Base-by-base conservation (phyloP, 1,284 basidiomycete species). In the Tilletia setariae region DNA sequence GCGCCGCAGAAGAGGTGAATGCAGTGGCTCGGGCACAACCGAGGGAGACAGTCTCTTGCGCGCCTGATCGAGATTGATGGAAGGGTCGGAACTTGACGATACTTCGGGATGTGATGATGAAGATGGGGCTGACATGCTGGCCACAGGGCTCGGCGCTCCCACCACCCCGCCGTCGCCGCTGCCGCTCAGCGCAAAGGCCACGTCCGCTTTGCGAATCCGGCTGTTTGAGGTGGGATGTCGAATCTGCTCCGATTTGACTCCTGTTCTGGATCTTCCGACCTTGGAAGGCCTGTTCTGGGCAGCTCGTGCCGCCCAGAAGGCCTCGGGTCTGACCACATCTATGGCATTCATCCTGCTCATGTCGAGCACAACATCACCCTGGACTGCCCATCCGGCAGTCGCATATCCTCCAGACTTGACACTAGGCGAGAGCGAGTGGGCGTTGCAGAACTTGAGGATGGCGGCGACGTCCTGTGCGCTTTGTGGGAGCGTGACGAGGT, bases 361-460 rank as follows among this genome's bases (percentile, higher is more conserved):
- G 84, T 94, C 92, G 76, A 94, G 83, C 74, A 94, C 88, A 67
- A 94, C 85, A 77, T 93, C 90, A 49, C 92, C 92, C 42, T 88
- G 89, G 65, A 94, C 88, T 15, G 91, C 87, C 90, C 91, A 93
- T 1, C 93, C 92, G 11, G 90, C 91, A 2, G 91, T 93, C 7
- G 91, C 92, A 79, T 90, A 93, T 0, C 93, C 92, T 19, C 92
- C 92, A 0, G 91, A 90, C 81, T 91, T 92, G 76, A 93, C 86
- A n/a, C 91, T 92, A 4, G 89, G 87, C n/a, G 89, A 89, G 2
- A 94, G 84, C 0, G 82, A 80, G 76, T 93, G 85, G 65, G 87
- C 86, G 21, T 78, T 81, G 78, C 92, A 93, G 82, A 93, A 77
- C 59, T 76, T 74, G 74, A 79, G 70, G 11, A 71, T 63, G 28